Evolutionary conservation across 257 asterid species (phyloP), one percentile per base, ranked within the genome.

Genomic region (Asclepias syriaca): DNA sequence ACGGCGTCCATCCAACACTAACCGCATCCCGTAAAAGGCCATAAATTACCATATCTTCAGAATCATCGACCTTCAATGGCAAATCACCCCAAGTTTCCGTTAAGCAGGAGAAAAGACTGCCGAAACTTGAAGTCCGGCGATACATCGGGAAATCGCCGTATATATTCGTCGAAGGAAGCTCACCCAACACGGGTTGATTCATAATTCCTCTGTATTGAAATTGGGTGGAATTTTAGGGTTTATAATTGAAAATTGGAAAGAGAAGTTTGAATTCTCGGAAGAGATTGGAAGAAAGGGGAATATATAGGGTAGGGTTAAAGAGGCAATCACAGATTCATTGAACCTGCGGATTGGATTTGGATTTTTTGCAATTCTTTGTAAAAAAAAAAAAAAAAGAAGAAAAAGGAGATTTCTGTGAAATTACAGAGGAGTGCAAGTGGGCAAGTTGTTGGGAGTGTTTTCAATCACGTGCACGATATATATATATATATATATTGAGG

Each of bases 21-120:
- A 92, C 87, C 63, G 98, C 98, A 77, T 89, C 98, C 1, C 87
- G 87, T 32, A 92, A 46, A 13, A 92, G 69, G 8, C 96, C 89
- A 43, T 92, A 92, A 22, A 92, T 88, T 8, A 92, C 92, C 98
- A 92, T 92, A 24, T 92, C 98, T 27, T 92, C 96, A 0, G 94
- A 78, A 74, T 92, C 98, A 63, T 90, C 96, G 32, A 88, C 90
- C 78, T 88, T 90, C 24, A 92, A 84, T 75, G 96, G 96, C 87
- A 92, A 78, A 58, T 87, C 98, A 22, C 96, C 96, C 98, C 94
- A 92, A 1, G 87, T 90, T 15, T 88, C 94, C 22, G 91, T 85
- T 68, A 92, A 77, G 64, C 92, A 92, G 0, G 92, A 87, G 65
- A 85, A 78, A 6, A 92, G 87, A 67, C 84, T 83, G 72, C 78